phyloP scores from a whole-genome alignment of 2,329 filamentous ascomycete genomes.

The Cladosporium sp. region DNA sequence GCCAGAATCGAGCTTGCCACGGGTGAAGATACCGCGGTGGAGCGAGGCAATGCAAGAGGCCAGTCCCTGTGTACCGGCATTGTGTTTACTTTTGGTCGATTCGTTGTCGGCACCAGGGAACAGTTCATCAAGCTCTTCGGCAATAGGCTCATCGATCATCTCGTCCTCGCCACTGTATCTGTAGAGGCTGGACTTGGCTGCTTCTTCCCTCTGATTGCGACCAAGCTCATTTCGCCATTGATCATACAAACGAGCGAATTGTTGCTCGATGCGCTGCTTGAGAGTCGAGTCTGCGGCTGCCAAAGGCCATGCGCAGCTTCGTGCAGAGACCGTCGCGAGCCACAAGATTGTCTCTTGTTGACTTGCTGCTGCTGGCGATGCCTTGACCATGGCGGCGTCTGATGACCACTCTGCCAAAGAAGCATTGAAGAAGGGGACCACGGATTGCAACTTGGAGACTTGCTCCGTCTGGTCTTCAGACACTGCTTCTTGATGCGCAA shows the following conservation, averaged over 20 bases:
- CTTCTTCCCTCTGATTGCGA: constrained; percentile 70
- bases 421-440: constrained; percentile 24
- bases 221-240: constrained; percentile 77
- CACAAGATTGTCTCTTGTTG: constrained; percentile 23
- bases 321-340: constrained; percentile 20
- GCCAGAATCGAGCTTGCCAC: constrained; percentile 4
- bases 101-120: constrained; percentile 63
- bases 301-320: constrained; percentile 16
- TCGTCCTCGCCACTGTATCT: constrained; percentile 75
- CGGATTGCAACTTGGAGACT: background rate
- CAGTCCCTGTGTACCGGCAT: constrained; percentile 18
- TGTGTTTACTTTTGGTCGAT: background rate
- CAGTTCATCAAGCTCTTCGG: constrained; percentile 71
- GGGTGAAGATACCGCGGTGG: constrained; percentile 19
- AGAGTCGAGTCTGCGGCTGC: constrained; percentile 15
- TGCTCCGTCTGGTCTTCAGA: background rate
- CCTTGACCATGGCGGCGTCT: constrained; percentile 21
- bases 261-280: constrained; percentile 55
- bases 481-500: constrained; percentile 10
- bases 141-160: constrained; percentile 69
- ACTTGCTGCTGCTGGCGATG: constrained; percentile 13
- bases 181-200: constrained; percentile 72
- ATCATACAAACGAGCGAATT: constrained; percentile 71
- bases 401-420: constrained; percentile 18
- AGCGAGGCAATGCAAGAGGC: constrained; percentile 21